Conservation (phyloP, 306 rosid genomes). For the Casuarina glauca region DNA sequence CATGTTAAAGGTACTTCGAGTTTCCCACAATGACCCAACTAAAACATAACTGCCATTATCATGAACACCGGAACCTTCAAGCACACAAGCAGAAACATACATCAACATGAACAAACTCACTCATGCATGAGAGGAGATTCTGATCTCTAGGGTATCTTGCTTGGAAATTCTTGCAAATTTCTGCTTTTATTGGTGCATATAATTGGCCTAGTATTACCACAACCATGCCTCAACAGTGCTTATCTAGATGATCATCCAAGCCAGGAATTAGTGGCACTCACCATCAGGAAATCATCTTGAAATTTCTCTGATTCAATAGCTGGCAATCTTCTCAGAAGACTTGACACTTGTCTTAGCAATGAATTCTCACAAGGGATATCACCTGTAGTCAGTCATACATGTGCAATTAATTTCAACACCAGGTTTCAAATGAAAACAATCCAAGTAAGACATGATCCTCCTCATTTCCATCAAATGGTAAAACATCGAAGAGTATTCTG, state of each 20-base stretch:
- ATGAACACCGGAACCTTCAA: background rate
- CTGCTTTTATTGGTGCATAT: background rate
- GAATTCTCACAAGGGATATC: constrained; percentile 86
- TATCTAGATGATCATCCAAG: constrained; percentile 18
- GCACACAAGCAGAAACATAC: background rate
- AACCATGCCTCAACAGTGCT: background rate
- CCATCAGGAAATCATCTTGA: constrained; percentile 95
- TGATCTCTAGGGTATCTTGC: background rate
- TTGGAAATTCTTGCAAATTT: background rate
- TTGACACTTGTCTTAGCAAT: constrained; percentile 85
- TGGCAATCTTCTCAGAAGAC: constrained; percentile 90
- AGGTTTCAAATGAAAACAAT: constrained; percentile 9
- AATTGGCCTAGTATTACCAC: background rate
- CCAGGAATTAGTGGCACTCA: constrained; percentile 40
- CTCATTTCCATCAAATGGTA: background rate
- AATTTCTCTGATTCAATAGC: constrained; percentile 88
- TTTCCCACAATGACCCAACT: background rate
- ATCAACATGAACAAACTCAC: background rate
- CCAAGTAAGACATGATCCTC: background rate
- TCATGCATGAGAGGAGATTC: background rate
- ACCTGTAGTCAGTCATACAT: constrained; percentile 44
- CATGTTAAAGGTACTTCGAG: background rate
- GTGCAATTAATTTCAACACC: constrained; percentile 9
- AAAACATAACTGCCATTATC: background rate
- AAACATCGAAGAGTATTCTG: no score